These are phyloP conservation scores for Pseudogymnoascus sp. DNA, from an alignment of 2,329 filamentous ascomycete genomes.

Conservation along the genomic window DNA sequence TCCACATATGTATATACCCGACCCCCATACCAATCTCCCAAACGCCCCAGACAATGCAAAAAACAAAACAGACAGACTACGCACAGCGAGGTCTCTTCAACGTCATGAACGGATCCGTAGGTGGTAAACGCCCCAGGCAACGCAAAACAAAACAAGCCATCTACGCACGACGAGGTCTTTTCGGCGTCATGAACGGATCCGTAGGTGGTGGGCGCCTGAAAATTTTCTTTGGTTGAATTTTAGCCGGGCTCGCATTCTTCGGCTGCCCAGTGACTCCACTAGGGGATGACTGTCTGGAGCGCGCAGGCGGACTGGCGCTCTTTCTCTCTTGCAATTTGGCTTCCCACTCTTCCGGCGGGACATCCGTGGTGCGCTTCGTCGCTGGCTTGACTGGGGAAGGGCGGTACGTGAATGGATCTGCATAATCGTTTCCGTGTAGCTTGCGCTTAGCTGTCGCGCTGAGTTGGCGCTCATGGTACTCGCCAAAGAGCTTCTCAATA, in stretches of 20 bases:
- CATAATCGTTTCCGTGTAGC: background rate
- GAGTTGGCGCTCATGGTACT: conserved; percentile 10
- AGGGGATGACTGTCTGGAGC: background rate
- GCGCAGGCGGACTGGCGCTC: background rate
- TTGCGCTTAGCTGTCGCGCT: background rate
- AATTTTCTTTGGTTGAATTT: background rate
- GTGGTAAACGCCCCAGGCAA: background rate
- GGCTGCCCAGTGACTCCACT: background rate
- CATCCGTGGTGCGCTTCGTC: background rate
- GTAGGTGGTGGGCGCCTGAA: background rate
- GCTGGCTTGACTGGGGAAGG: background rate
- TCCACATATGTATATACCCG: background rate
- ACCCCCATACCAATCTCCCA: background rate
- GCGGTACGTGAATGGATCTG: background rate
- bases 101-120: background rate
- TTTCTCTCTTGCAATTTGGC: background rate
- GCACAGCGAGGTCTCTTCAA: background rate
- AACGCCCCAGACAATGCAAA: background rate
- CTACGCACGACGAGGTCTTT: background rate
- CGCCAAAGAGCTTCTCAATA: conserved; percentile 13
- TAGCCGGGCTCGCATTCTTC: background rate
- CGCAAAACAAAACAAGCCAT: background rate
- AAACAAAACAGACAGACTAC: background rate
- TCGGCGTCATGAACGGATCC: background rate
- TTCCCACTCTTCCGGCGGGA: background rate